Evolutionary conservation across 768 basidiomycete genomes (phyloP), one percentile per base, ranked within the genome.

Genomic region (Boletus fagicola): DNA sequence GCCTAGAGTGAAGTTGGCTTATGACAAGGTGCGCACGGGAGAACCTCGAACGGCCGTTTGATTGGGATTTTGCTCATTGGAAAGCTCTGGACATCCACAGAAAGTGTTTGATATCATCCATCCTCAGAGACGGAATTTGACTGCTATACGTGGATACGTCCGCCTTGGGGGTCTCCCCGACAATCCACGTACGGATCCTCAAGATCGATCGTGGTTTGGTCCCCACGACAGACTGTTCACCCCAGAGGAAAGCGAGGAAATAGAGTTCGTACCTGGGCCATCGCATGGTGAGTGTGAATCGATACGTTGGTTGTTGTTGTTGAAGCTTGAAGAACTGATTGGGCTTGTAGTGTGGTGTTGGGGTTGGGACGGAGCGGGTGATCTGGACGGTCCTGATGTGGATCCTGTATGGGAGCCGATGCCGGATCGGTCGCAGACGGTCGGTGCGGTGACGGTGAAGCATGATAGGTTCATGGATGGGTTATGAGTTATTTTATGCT

Each of bases 361-460:
- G 96, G 96, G 96, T 20, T 99, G 96, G 96, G 96, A 99, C 66
- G 96, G 96, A 15, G 96, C 96, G 4, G 96, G 96, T 20, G 96
- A 99, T 68, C 82, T 99, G 24, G 96, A 98, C 62, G 96, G 95
- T 43, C 96, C 96, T 0, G 95, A 98, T 67, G 92, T 99, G 7
- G 96, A 98, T 65, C 96, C 96, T 7, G 90, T 99, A 53, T 99
- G 96, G 96, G 96, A 98, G 72, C 68, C 72, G 35, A 88, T 89
- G 86, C 76, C 89, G 5, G 83, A 88, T 60, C 85, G 78, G 67
- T 81, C 87, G 12, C 85, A 74, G 48, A 70, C 68, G 3, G 20
- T 75, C 0, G 84, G 85, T 45, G 76, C 90, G 7, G 87, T 96
- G 47, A 62, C 68, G 22, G 83, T 96, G 33, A 82, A 82, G 64